phyloP scores from a whole-genome alignment of 768 basidiomycete genomes.

The Dentipellis sp. region DNA sequence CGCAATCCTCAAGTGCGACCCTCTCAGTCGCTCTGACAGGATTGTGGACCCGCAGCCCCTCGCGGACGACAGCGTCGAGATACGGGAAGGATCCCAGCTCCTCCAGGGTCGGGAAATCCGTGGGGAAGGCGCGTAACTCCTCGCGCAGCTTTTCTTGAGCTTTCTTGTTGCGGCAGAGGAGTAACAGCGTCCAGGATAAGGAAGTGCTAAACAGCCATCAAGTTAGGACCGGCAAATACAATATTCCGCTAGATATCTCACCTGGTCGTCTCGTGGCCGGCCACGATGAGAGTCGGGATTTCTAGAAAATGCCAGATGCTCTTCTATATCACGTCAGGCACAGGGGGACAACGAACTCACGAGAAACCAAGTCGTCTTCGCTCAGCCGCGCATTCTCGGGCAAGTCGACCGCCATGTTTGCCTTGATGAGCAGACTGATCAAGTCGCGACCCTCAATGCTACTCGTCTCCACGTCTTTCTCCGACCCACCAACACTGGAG shows the following conservation, averaged over 20 bases:
- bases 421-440: background rate
- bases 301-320: background rate
- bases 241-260: background rate
- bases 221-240: background rate
- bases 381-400: background rate
- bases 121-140: background rate
- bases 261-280: background rate
- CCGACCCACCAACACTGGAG: background rate
- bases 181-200: background rate
- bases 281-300: background rate
- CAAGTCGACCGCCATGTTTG: background rate
- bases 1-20: background rate
- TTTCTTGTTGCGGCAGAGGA: background rate
- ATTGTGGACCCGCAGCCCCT: background rate
- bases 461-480: background rate
- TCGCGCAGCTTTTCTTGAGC: background rate
- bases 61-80: slow-evolving; percentile 1
- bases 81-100: background rate
- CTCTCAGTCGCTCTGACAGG: background rate
- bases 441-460: background rate
- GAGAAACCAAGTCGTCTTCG: background rate
- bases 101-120: background rate
- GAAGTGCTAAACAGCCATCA: background rate
- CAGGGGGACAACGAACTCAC: background rate
- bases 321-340: background rate